A percentile compares a stretch with the other conserved stretches of the same genome.
Evolutionary conservation across 768 basidiomycete genomes (phyloP).

Genomic region (Leucocoprinus sp.): DNA sequence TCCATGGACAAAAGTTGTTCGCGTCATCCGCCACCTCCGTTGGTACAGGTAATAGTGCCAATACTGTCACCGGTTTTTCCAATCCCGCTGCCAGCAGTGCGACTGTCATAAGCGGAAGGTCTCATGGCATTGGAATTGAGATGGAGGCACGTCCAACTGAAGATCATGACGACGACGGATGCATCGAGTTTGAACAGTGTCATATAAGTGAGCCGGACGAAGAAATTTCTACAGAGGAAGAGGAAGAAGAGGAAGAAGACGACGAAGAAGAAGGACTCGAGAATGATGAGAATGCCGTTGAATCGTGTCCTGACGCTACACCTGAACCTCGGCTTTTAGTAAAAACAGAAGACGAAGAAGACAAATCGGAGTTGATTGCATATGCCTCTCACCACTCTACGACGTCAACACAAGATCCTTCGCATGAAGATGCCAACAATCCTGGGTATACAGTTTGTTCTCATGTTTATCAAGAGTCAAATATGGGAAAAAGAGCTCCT

Average conservation of each 20-base stretch:
- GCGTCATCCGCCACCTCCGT: neutral
- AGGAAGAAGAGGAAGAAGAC: conserved; percentile 3
- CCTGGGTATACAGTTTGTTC: no score
- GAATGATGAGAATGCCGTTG: neutral
- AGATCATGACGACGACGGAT: neutral
- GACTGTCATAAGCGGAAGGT: neutral
- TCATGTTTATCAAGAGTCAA: no score
- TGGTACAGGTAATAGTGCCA: neutral
- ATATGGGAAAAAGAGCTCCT: no score
- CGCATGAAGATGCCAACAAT: no score
- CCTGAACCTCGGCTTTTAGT: neutral
- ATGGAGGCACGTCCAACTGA: no score
- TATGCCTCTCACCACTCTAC: conserved; percentile 1
- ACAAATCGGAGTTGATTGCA: neutral
- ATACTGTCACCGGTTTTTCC: neutral
- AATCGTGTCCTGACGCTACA: neutral
- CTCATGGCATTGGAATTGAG: neutral
- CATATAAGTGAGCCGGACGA: neutral
- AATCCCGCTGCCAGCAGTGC: neutral
- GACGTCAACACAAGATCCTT: neutral
- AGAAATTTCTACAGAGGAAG: neutral
- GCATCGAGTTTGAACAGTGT: conserved; percentile 5
- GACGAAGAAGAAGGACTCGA: neutral
- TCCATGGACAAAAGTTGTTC: no score
- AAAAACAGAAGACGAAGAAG: neutral